Conservation (phyloP, 2,329 filamentous ascomycete species). For the Aschersonia sp. region DNA sequence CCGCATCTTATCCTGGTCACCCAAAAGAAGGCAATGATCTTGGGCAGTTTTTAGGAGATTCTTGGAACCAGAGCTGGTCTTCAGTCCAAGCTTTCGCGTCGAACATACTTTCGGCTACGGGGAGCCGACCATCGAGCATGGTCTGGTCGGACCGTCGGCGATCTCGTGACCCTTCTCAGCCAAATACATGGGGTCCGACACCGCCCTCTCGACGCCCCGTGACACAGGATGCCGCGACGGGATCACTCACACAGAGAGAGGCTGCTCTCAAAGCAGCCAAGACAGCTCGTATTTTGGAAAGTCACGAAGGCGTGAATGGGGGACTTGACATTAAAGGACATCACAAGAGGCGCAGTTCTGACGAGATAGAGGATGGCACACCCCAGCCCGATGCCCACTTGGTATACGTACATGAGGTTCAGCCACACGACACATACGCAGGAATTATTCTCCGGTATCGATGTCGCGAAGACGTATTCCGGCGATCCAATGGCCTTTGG, state of each 20-base stretch:
- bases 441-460: slow-evolving; percentile 84
- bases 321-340: slow-evolving; percentile 38
- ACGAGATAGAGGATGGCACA: slow-evolving; percentile 38
- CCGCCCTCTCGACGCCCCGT: slow-evolving; percentile 25
- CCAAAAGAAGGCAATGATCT: slow-evolving; percentile 21
- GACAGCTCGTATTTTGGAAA: slow-evolving; percentile 45
- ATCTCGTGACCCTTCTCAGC: slow-evolving; percentile 7
- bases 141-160: background rate
- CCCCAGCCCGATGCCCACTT: slow-evolving; percentile 60
- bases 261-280: slow-evolving; percentile 39
- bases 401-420: slow-evolving; percentile 82
- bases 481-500: slow-evolving; percentile 88
- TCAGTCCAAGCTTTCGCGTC: slow-evolving; percentile 40
- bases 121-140: slow-evolving; percentile 6
- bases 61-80: slow-evolving; percentile 39
- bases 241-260: slow-evolving; percentile 37
- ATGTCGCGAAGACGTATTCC: slow-evolving; percentile 68
- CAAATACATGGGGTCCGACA: slow-evolving; percentile 32
- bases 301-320: slow-evolving; percentile 44
- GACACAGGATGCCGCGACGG: slow-evolving; percentile 36
- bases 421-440: slow-evolving; percentile 72
- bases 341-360: slow-evolving; percentile 55
- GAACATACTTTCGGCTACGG: slow-evolving; percentile 20
- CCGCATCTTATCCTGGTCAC: slow-evolving; percentile 12
- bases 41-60: slow-evolving; percentile 30